Percentiles rank a stretch among this genome's conserved stretches.
phyloP scores from a whole-genome alignment of 352 stramenopile genomes.

The Phytophthora sp. region DNA sequence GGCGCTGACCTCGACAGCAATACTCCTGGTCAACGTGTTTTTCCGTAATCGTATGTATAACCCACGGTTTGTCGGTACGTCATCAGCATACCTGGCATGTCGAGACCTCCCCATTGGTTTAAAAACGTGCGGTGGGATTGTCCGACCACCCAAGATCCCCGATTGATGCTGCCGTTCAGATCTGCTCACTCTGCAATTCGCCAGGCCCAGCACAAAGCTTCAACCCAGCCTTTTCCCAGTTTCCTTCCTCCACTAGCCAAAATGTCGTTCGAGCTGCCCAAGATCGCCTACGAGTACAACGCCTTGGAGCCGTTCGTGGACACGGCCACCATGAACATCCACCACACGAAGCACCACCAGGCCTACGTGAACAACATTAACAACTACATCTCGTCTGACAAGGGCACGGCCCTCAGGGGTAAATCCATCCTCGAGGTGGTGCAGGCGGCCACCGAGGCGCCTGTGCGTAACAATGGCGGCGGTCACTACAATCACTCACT shows the following conservation, averaged over 20 bases:
- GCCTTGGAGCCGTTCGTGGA: slow-evolving; percentile 90
- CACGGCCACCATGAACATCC: slow-evolving; percentile 91
- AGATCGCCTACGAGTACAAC: slow-evolving; percentile 88
- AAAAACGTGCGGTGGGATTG: slow-evolving; percentile 30
- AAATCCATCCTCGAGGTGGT: slow-evolving; percentile 88
- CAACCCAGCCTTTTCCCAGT: background rate
- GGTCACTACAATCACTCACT: slow-evolving; percentile 90
- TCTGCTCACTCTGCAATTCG: slow-evolving; percentile 41
- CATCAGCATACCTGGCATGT: no score
- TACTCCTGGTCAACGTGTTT: slow-evolving; percentile 15
- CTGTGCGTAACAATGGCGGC: slow-evolving; percentile 86
- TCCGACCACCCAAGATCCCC: no score
- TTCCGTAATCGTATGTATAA: background rate
- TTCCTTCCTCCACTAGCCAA: slow-evolving; percentile 1
- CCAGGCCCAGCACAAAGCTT: slow-evolving; percentile 34
- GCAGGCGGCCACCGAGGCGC: slow-evolving; percentile 69
- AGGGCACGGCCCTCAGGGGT: slow-evolving; percentile 68
- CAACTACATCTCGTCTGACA: slow-evolving; percentile 82
- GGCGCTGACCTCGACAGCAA: slow-evolving; percentile 24
- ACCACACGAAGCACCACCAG: slow-evolving; percentile 93
- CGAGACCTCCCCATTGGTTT: slow-evolving; percentile 38
- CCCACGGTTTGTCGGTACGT: no score
- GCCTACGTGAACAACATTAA: slow-evolving; percentile 92
- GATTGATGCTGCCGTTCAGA: slow-evolving; percentile 10
- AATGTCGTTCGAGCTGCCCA: slow-evolving; percentile 83